phyloP scores from a whole-genome alignment of 1,139 yeast genomes.

The Candida freyschussii region DNA sequence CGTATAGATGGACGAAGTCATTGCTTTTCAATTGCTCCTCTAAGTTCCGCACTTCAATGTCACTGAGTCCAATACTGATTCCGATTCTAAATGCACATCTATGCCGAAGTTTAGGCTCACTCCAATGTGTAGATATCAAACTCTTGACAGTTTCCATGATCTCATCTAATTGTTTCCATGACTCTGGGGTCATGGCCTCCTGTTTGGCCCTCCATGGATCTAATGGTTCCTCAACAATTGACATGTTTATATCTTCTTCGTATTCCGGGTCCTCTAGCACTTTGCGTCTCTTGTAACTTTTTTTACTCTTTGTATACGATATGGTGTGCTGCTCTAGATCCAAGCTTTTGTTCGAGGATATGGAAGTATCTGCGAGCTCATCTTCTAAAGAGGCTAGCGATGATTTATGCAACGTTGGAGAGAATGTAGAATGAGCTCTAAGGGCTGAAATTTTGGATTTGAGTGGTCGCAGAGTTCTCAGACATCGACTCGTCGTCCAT shows the following conservation, averaged over 20 bases:
- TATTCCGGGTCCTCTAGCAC: not conserved
- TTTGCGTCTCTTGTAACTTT: slow-evolving; percentile 5
- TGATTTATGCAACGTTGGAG: not conserved
- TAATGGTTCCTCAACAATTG: not conserved
- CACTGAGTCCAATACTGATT: slow-evolving; percentile 11
- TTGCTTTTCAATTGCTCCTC: slow-evolving; percentile 4
- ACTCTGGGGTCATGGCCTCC: not conserved
- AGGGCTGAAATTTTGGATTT: slow-evolving; percentile 9
- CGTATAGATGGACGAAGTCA: slow-evolving; percentile 8
- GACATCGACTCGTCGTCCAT: slow-evolving; percentile 11
- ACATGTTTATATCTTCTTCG: slow-evolving; percentile 1
- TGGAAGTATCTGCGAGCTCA: slow-evolving; percentile 1
- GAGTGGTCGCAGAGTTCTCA: slow-evolving; percentile 13
- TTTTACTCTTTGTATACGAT: slow-evolving; percentile 3
- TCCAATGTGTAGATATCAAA: slow-evolving; percentile 3
- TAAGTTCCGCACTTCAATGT: slow-evolving; percentile 7
- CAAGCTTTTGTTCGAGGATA: slow-evolving; percentile 6
- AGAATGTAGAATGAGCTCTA: slow-evolving; percentile 3
- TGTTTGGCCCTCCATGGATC: slow-evolving; percentile 1
- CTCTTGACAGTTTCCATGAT: slow-evolving; percentile 4
- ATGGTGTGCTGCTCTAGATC: slow-evolving; percentile 9
- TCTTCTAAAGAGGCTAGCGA: not conserved
- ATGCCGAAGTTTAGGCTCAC: not conserved
- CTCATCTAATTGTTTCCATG: slow-evolving; percentile 5
- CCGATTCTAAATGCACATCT: slow-evolving; percentile 15